phyloP scores from a whole-genome alignment of 2,329 filamentous ascomycete species.

The Trichoderma brevicompactum region DNA sequence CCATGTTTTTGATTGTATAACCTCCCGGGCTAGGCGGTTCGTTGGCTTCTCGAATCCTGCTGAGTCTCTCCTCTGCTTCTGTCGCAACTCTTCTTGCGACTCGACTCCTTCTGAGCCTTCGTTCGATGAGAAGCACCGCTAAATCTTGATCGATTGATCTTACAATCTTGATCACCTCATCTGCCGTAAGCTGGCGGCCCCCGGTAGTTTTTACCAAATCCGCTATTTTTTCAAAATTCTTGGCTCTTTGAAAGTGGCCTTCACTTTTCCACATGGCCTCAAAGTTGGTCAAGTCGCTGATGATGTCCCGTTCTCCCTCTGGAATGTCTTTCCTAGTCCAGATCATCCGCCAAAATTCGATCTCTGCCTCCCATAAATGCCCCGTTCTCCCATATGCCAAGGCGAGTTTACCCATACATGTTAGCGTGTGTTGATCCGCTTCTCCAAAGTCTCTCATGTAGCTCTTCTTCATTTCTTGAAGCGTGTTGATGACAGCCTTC shows the following conservation, averaged over 20 bases:
- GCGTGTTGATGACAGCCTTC: background rate
- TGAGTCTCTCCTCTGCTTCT: background rate
- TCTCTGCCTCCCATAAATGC: conserved; percentile 7
- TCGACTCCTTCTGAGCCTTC: background rate
- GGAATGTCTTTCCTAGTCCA: background rate
- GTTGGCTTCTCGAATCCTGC: background rate
- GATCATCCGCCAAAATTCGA: conserved; percentile 12
- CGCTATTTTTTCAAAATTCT: background rate
- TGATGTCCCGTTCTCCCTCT: background rate
- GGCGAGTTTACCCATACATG: conserved; percentile 2
- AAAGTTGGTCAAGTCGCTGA: background rate
- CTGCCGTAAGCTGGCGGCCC: background rate
- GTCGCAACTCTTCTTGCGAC: background rate
- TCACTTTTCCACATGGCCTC: conserved; percentile 1
- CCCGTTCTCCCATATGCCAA: background rate
- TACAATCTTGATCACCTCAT: background rate
- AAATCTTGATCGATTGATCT: background rate
- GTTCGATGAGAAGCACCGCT: background rate
- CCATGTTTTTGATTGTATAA: background rate
- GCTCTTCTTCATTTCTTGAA: background rate
- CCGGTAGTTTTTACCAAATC: background rate
- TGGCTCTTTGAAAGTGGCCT: background rate
- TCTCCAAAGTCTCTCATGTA: background rate
- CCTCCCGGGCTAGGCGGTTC: background rate
- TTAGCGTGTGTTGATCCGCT: background rate